Conservation (phyloP, 352 stramenopile genomes). For the Thraustochytrium sp. region DNA sequence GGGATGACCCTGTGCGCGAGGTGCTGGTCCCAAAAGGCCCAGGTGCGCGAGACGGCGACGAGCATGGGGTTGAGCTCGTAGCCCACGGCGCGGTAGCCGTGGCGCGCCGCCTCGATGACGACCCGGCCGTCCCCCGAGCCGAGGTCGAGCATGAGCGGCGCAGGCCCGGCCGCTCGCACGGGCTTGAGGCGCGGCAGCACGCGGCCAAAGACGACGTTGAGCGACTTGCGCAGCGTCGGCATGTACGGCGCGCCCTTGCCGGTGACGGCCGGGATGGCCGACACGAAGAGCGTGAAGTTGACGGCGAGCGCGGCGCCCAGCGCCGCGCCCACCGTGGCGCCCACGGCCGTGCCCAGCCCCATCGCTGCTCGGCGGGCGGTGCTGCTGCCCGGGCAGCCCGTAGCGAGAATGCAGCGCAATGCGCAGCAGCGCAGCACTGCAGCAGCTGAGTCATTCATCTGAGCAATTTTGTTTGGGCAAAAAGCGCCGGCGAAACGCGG, state of each 20-base stretch:
- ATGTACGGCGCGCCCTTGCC: conserved; percentile 38
- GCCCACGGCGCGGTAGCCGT: conserved; percentile 10
- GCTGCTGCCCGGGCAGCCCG: too few relatives aligned
- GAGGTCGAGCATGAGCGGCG: conserved; percentile 15
- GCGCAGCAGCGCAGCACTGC: too few relatives aligned
- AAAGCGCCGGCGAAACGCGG: too few relatives aligned
- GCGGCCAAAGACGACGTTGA: conserved; percentile 9
- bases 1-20: neutral
- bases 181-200: conserved; percentile 23
- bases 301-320: conserved; percentile 13
- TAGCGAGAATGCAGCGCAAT: neutral
- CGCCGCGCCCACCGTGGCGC: neutral
- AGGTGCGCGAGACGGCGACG: neutral
- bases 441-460: too few relatives aligned
- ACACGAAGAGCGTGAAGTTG: conserved; percentile 23
- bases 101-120: conserved; percentile 25
- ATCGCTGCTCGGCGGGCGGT: too few relatives aligned
- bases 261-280: conserved; percentile 8
- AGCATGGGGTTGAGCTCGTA: conserved; percentile 41
- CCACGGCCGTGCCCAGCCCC: neutral
- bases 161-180: neutral
- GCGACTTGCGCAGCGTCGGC: conserved; percentile 17
- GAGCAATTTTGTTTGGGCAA: too few relatives aligned
- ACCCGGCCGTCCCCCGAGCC: conserved; percentile 23
- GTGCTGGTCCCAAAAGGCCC: conserved; percentile 1